phyloP scores from a whole-genome alignment of 2,329 filamentous ascomycete genomes.

The Neofusicoccum laricinum region DNA sequence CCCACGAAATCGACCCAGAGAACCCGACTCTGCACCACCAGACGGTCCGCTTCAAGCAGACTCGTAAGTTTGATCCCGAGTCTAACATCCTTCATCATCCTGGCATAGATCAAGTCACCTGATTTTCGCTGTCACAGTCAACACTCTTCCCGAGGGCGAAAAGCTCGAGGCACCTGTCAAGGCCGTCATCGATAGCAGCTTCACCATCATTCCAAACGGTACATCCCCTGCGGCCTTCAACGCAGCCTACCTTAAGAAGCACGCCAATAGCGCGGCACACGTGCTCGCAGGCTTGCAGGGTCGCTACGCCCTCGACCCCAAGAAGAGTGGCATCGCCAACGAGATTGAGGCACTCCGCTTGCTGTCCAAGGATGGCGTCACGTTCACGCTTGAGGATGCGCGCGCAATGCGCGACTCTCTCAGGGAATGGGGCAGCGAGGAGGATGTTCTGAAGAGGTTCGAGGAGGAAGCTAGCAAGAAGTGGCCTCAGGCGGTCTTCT shows the following conservation, averaged over 20 bases:
- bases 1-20: slow-evolving; percentile 64
- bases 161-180: slow-evolving; percentile 55
- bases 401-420: slow-evolving; percentile 52
- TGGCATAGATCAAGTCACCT: slow-evolving; percentile 36
- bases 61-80: slow-evolving; percentile 34
- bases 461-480: slow-evolving; percentile 34
- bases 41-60: slow-evolving; percentile 64
- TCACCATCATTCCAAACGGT: slow-evolving; percentile 57
- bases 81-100: background rate
- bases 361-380: slow-evolving; percentile 48
- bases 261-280: slow-evolving; percentile 62
- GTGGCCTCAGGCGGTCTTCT: slow-evolving; percentile 35
- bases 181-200: slow-evolving; percentile 67
- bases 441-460: slow-evolving; percentile 51
- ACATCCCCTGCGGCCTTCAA: slow-evolving; percentile 63
- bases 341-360: slow-evolving; percentile 35
- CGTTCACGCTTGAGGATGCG: slow-evolving; percentile 56
- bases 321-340: slow-evolving; percentile 47
- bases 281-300: slow-evolving; percentile 62
- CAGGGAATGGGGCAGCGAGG: slow-evolving; percentile 50
- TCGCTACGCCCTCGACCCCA: slow-evolving; percentile 58
- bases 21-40: slow-evolving; percentile 76
- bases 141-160: slow-evolving; percentile 50
- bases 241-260: slow-evolving; percentile 59
- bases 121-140: slow-evolving; percentile 21